These are phyloP conservation scores for Thoreauomyces humboldtii DNA, from an alignment of 192 early-diverging fungal genomes.

Conservation along the genomic window DNA sequence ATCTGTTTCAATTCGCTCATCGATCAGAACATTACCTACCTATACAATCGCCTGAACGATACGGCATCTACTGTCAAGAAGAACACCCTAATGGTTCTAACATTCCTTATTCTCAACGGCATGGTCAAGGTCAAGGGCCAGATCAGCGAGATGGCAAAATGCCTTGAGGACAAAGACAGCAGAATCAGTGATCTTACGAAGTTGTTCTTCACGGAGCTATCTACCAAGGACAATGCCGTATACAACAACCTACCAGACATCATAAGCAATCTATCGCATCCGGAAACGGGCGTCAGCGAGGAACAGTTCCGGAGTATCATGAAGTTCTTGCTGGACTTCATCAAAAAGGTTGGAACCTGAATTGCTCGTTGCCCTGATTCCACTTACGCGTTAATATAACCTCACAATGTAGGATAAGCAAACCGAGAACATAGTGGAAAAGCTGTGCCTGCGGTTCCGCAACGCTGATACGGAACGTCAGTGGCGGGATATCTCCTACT, in stretches of 20 bases:
- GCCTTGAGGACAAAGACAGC: constrained; percentile 76
- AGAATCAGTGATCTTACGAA: constrained; percentile 90
- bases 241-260: constrained; percentile 99
- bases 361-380: neutral
- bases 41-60: constrained; percentile 89
- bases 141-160: constrained; percentile 97
- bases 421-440: constrained; percentile 92
- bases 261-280: constrained; percentile 81
- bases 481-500: constrained; percentile 93
- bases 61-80: constrained; percentile 80
- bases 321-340: constrained; percentile 94
- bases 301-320: constrained; percentile 85
- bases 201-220: constrained; percentile 94
- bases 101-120: constrained; percentile 95
- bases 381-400: neutral
- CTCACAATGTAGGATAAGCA: constrained; percentile 81
- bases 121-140: constrained; percentile 99
- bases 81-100: constrained; percentile 98
- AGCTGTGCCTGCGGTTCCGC: constrained; percentile 92
- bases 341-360: constrained; percentile 70
- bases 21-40: constrained; percentile 91
- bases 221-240: constrained; percentile 95
- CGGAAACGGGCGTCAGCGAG: constrained; percentile 69
- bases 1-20: constrained; percentile 97
- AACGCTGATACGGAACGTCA: constrained; percentile 71